Base-by-base conservation (phyloP, 495 filamentous ascomycete species). In the Daldinia childiae region DNA sequence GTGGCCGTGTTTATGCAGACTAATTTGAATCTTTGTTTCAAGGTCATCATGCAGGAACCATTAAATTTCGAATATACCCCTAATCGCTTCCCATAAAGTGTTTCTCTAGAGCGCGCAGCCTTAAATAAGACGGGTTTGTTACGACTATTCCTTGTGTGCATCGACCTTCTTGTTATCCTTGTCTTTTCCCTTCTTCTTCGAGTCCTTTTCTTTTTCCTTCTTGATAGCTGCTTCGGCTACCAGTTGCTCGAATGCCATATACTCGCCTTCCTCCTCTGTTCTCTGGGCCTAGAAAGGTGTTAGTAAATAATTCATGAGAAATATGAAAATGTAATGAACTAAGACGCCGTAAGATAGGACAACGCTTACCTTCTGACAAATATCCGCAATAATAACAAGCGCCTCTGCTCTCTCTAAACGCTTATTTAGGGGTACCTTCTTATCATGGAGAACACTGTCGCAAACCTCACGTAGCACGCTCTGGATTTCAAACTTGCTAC, bases 401-500 rank as follows among this genome's bases (percentile, higher is more conserved):
- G 93, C 95, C 72, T 98, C 89, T 27, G 95, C 95, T 59, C 95
- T 86, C 82, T 99, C 94, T 17, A 97, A 78, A 50, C 95, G 84
- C 87, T 99, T 99, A 68, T 88, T 84, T 63, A 95, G 80, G 62
- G 87, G 87, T 26, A 98, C 90, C 69, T 86, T 88, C 86, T 96
- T 97, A 76, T 98, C 95, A 66, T 84, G 82, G 45, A 91, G 76
- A 24, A 90, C 80, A 34, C 77, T 74, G 62, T 88, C 86, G 81
- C 93, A 96, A 14, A 98, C 94, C 62, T 97, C 95, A 34, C 94
- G 85, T 69, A 99, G 79, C 59, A 99, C 96, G 65, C 94, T 90
- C 83, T 98, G 96, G 72, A 99, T 98, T 85, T 99, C 95, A 73
- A 95, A 98, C 83, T 94, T 96, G 86, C 92, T 95, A 54, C 96